phyloP scores from a whole-genome alignment of 2,329 filamentous ascomycete genomes.

The Colletotrichum theobromicola region DNA sequence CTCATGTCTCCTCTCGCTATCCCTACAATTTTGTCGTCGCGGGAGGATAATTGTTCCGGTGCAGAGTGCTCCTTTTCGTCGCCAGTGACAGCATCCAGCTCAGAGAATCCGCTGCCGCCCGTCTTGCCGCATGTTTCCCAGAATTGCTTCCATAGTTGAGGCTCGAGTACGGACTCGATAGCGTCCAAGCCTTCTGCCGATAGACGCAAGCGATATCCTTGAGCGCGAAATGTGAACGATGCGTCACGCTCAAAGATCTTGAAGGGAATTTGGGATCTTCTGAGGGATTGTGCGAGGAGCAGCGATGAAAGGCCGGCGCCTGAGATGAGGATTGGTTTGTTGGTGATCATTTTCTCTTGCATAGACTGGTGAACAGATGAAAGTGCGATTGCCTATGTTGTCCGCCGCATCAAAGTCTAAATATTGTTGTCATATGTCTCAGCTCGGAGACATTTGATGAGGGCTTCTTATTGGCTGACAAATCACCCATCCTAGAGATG shows the following conservation, averaged over 20 bases:
- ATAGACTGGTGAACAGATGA: not conserved
- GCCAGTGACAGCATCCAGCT: not conserved
- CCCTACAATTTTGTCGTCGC: conserved; percentile 64
- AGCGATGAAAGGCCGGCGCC: not conserved
- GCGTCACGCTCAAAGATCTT: not conserved
- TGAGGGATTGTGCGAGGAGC: not conserved
- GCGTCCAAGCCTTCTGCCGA: not conserved
- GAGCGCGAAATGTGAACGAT: not conserved
- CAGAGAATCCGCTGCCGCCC: conserved; percentile 31
- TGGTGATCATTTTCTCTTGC: not conserved
- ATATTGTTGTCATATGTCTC: not conserved
- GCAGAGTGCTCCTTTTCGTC: conserved; percentile 26
- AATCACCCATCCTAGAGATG: not conserved
- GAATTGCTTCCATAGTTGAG: not conserved
- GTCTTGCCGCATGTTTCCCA: not conserved
- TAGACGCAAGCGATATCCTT: not conserved
- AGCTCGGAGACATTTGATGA: not conserved
- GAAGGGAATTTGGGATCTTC: not conserved
- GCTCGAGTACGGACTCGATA: not conserved
- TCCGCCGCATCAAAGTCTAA: not conserved
- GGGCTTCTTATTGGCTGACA: not conserved
- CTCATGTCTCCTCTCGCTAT: conserved; percentile 70
- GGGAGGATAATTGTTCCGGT: conserved; percentile 48
- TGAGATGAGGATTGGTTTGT: not conserved
- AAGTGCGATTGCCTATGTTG: not conserved